Evolutionary conservation across 2,329 filamentous ascomycete species (phyloP).

Genomic region (Didymella pinodella): DNA sequence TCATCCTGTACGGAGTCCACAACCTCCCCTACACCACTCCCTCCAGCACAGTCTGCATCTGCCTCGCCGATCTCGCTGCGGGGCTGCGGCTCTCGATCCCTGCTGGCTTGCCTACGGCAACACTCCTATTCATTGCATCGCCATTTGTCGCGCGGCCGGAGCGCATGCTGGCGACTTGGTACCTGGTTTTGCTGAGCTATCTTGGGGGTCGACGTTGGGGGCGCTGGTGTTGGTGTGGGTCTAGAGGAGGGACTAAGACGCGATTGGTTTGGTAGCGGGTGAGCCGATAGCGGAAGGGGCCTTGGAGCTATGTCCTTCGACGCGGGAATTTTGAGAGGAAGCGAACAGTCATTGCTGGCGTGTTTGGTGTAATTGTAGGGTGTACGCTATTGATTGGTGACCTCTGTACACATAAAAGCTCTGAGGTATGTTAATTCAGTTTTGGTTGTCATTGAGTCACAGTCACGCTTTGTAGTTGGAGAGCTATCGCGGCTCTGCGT

Average conservation of each 20-base stretch:
- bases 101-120: conserved; percentile 31
- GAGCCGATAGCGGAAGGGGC: conserved; percentile 32
- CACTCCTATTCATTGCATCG: conserved; percentile 31
- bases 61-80: conserved; percentile 26
- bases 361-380: conserved; percentile 19
- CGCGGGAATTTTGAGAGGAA: conserved; percentile 6
- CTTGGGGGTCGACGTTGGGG: conserved; percentile 32
- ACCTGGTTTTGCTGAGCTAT: conserved; percentile 35
- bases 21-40: conserved; percentile 4
- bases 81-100: conserved; percentile 33
- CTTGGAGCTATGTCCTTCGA: conserved; percentile 5
- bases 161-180: conserved; percentile 27
- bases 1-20: conserved; percentile 29
- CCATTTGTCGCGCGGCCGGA: conserved; percentile 31
- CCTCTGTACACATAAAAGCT: neutral
- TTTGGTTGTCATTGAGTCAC: neutral
- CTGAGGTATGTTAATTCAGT: conserved; percentile 10
- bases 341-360: conserved; percentile 15
- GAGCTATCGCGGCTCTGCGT: conserved; percentile 18
- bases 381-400: conserved; percentile 30
- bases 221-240: conserved; percentile 27
- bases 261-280: conserved; percentile 15
- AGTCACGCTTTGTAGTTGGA: neutral
- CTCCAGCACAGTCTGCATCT: conserved; percentile 10
- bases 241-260: conserved; percentile 12